These are phyloP conservation scores for Waltiozyma sp. DNA, from an alignment of 1,139 yeast species.

Conservation along the genomic window DNA sequence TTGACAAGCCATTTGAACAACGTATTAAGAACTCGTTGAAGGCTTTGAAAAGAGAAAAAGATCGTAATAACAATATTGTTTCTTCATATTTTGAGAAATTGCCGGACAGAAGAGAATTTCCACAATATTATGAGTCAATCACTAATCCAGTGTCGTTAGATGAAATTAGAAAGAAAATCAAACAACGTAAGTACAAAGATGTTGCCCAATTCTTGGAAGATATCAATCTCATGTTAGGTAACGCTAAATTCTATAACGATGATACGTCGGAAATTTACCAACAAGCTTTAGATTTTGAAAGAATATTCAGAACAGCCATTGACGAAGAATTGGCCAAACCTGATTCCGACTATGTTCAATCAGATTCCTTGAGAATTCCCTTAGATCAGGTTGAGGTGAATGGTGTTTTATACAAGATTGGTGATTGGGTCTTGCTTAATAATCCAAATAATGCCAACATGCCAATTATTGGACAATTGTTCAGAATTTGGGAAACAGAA, in stretches of 20 bases:
- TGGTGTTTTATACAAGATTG: conserved; percentile 70
- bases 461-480: conserved; percentile 90
- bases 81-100: conserved; percentile 66
- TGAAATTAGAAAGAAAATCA: conserved; percentile 71
- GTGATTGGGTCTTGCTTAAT: conserved; percentile 87
- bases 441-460: conserved; percentile 81
- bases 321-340: conserved; percentile 70
- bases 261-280: conserved; percentile 45
- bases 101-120: conserved; percentile 59
- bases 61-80: conserved; percentile 37
- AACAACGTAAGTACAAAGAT: conserved; percentile 69
- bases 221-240: conserved; percentile 61
- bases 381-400: conserved; percentile 63
- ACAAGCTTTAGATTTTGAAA: conserved; percentile 54
- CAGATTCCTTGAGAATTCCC: conserved; percentile 65
- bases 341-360: conserved; percentile 66
- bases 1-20: conserved; percentile 88
- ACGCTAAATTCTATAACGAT: conserved; percentile 59
- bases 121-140: conserved; percentile 58
- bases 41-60: conserved; percentile 63
- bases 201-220: conserved; percentile 74
- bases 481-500: conserved; percentile 78
- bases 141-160: conserved; percentile 71
- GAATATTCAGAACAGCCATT: conserved; percentile 47
- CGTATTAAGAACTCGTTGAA: conserved; percentile 81